Percentiles rank a stretch among this genome's conserved stretches.
Conservation (phyloP, 2,329 filamentous ascomycete species). For the Cladosporium sp. region DNA sequence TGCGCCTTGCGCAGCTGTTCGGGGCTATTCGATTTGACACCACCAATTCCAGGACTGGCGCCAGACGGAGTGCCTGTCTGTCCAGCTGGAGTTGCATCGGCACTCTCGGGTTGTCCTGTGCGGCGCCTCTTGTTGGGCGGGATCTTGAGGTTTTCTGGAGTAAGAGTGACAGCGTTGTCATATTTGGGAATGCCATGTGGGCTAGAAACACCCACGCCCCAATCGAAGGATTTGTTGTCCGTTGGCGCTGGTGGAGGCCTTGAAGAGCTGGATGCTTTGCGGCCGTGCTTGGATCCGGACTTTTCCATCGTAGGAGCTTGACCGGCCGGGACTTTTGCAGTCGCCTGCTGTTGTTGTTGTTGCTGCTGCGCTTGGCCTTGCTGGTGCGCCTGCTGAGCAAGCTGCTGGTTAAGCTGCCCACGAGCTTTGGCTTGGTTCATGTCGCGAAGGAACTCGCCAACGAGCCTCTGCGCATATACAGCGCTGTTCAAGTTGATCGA, state of each 20-base stretch:
- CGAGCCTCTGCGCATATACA: slow-evolving; percentile 27
- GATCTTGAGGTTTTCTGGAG: slow-evolving; percentile 59
- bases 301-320: slow-evolving; percentile 24
- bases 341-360: slow-evolving; percentile 18
- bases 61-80: slow-evolving; percentile 39
- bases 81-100: slow-evolving; percentile 44
- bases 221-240: slow-evolving; percentile 39
- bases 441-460: slow-evolving; percentile 32
- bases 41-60: slow-evolving; percentile 42
- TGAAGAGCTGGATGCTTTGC: slow-evolving; percentile 30
- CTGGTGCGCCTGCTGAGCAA: slow-evolving; percentile 20
- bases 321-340: slow-evolving; percentile 4
- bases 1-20: slow-evolving; percentile 49
- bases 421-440: slow-evolving; percentile 32
- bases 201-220: slow-evolving; percentile 30
- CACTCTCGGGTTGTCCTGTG: slow-evolving; percentile 43
- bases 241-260: slow-evolving; percentile 38
- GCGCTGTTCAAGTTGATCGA: slow-evolving; percentile 31
- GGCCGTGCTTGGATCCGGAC: slow-evolving; percentile 24
- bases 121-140: slow-evolving; percentile 61
- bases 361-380: slow-evolving; percentile 23
- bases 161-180: slow-evolving; percentile 53
- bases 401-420: slow-evolving; percentile 24
- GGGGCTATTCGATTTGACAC: slow-evolving; percentile 43
- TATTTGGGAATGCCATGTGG: slow-evolving; percentile 61